A percentile compares a stretch with the other conserved stretches of the same genome.
These are phyloP conservation scores for Kernera saxatilis DNA, from an alignment of 345 rosid genomes.

Conservation along the genomic window DNA sequence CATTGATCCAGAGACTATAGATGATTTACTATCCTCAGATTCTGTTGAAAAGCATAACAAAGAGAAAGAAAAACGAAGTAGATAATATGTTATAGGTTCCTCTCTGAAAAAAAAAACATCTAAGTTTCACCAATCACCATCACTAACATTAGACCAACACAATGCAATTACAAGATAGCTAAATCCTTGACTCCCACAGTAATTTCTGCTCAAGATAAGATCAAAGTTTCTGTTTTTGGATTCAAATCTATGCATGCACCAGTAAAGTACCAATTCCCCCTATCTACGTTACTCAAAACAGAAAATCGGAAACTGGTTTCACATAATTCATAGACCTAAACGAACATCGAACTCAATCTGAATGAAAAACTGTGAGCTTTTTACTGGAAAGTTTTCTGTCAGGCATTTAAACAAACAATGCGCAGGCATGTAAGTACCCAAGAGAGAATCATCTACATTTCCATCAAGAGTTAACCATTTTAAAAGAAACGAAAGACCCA, in stretches of 20 bases:
- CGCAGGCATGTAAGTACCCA: not conserved
- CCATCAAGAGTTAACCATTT: not conserved
- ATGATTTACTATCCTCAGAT: not conserved
- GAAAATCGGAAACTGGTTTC: not conserved
- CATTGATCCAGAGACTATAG: not conserved
- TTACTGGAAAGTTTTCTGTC: not conserved
- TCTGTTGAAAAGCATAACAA: not conserved
- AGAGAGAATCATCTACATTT: not conserved
- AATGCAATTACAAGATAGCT: not conserved
- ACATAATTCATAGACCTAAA: not conserved
- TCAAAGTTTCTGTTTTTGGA: not conserved
- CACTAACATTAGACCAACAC: not conserved
- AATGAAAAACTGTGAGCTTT: not conserved
- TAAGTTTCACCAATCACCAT: not conserved
- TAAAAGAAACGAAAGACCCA: not conserved
- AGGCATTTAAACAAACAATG: slow-evolving; percentile 14
- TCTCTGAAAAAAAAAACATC: not conserved
- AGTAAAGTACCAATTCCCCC: not conserved
- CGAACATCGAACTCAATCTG: not conserved
- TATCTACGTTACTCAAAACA: not conserved
- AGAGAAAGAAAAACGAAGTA: not conserved
- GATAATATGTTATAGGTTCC: not conserved
- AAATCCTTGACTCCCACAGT: not conserved
- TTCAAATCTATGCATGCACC: slow-evolving; percentile 9
- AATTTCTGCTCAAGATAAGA: not conserved